A percentile compares a stretch with the other conserved stretches of the same genome.
Conservation (phyloP, 768 basidiomycete genomes). For the Cytidiella melzeri region DNA sequence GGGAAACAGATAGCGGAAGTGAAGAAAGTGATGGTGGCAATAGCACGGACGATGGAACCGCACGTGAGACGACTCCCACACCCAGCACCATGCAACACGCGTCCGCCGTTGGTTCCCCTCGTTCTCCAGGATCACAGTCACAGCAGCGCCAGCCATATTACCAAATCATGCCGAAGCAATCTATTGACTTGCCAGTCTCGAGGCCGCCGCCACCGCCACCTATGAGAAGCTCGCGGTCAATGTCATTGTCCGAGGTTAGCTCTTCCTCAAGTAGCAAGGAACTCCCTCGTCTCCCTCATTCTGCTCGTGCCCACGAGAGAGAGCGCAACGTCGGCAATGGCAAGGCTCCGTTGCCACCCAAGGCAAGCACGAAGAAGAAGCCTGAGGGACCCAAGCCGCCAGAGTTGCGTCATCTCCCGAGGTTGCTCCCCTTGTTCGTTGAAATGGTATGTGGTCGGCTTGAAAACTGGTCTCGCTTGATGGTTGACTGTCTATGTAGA, state of each 20-base stretch:
- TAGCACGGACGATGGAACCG: constrained; percentile 14
- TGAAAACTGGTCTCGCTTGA: background rate
- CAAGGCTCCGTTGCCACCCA: constrained; percentile 4
- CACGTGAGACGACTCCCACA: constrained; percentile 12
- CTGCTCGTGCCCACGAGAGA: too few species aligned
- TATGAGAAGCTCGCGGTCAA: constrained; percentile 41
- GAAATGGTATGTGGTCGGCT: constrained; percentile 83
- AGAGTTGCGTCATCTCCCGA: constrained; percentile 70
- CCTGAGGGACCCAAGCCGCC: constrained; percentile 57
- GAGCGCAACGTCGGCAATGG: constrained; percentile 23
- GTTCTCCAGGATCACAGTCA: constrained; percentile 9
- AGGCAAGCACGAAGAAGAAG: constrained; percentile 33
- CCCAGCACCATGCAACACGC: constrained; percentile 12
- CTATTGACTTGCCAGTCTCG: constrained; percentile 9
- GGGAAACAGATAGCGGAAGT: constrained; percentile 13
- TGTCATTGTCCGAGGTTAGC: constrained; percentile 21
- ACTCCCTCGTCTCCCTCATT: constrained; percentile 36
- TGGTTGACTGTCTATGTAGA: constrained; percentile 18
- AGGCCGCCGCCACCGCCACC: constrained; percentile 31
- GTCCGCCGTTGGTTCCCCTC: constrained; percentile 11
- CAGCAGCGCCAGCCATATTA: background rate
- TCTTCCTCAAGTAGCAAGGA: constrained; percentile 20
- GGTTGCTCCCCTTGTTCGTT: constrained; percentile 80
- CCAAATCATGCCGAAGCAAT: constrained; percentile 2
- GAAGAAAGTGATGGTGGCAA: constrained; percentile 10